A percentile compares a stretch with the other conserved stretches of the same genome.
Conservation (phyloP, 2,329 filamentous ascomycete genomes). For the Neurospora sp. region DNA sequence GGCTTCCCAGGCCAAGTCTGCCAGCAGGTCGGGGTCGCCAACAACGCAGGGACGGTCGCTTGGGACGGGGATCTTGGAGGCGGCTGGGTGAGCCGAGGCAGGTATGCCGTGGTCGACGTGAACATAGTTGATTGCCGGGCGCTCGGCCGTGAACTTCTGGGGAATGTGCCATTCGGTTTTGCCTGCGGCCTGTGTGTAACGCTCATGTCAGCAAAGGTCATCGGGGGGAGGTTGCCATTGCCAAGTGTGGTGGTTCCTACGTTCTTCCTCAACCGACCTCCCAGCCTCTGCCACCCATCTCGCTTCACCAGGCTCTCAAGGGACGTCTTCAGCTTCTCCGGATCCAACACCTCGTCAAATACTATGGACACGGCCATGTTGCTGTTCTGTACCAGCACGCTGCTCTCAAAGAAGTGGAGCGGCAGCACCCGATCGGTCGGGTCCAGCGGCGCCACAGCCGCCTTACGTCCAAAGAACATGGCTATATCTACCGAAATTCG, state of each 20-base stretch:
- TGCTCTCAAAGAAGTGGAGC: constrained; percentile 17
- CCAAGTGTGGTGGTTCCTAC: neutral
- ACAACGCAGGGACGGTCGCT: constrained; percentile 18
- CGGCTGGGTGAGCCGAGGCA: constrained; percentile 26
- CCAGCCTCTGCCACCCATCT: constrained; percentile 18
- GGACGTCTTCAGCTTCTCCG: constrained; percentile 12
- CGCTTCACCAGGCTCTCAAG: constrained; percentile 16
- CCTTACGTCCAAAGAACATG: constrained; percentile 8
- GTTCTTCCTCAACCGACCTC: constrained; percentile 14
- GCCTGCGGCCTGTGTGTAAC: neutral
- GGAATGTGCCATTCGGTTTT: constrained; percentile 26
- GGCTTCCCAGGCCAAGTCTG: constrained; percentile 13
- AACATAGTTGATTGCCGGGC: constrained; percentile 27
- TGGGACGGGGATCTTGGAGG: constrained; percentile 21
- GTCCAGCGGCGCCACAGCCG: neutral
- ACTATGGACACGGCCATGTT: constrained; percentile 15
- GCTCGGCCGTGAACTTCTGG: constrained; percentile 22
- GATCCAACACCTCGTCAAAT: constrained; percentile 17
- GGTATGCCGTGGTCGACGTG: constrained; percentile 22
- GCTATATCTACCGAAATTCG: constrained; percentile 3
- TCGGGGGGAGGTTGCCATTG: neutral
- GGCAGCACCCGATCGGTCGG: constrained; percentile 13
- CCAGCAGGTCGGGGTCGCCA: constrained; percentile 19
- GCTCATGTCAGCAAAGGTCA: neutral
- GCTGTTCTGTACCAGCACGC: constrained; percentile 13